phyloP scores from a whole-genome alignment of 345 rosid genomes.

The Sisymbrium irio region DNA sequence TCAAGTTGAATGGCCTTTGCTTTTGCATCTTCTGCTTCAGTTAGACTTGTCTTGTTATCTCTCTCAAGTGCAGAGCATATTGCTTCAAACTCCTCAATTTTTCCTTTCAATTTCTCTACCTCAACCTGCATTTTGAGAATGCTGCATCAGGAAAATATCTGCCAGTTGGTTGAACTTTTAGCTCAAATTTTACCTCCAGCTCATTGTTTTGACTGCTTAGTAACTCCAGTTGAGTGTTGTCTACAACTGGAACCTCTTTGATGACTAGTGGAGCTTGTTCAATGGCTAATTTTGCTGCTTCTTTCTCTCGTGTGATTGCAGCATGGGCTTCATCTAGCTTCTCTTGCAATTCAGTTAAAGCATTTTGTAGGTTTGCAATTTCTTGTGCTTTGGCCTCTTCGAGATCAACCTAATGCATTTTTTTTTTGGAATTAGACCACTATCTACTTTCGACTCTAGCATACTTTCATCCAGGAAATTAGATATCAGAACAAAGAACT shows the following conservation, averaged over 20 bases:
- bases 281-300: slow-evolving; percentile 56
- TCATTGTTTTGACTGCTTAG: slow-evolving; percentile 44
- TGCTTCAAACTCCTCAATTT: slow-evolving; percentile 45
- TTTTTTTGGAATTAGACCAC: not conserved
- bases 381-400: slow-evolving; percentile 71
- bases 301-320: slow-evolving; percentile 47
- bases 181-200: slow-evolving; percentile 45
- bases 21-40: slow-evolving; percentile 55
- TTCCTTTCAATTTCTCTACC: slow-evolving; percentile 39
- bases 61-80: slow-evolving; percentile 41
- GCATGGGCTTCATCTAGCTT: slow-evolving; percentile 53
- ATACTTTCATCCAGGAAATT: not conserved
- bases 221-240: slow-evolving; percentile 47
- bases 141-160: slow-evolving; percentile 22
- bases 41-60: slow-evolving; percentile 39
- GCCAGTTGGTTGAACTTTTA: not conserved
- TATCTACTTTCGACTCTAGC: not conserved
- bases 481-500: slow-evolving; percentile 2
- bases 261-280: slow-evolving; percentile 71
- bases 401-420: slow-evolving; percentile 46
- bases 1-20: slow-evolving; percentile 44
- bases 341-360: slow-evolving; percentile 49
- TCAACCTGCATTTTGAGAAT: slow-evolving; percentile 38
- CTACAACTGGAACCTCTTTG: slow-evolving; percentile 61
- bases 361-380: slow-evolving; percentile 45